A percentile compares a stretch with the other conserved stretches of the same genome.
phyloP scores from a whole-genome alignment of 2,329 filamentous ascomycete species.

The Diaporthe sp. region DNA sequence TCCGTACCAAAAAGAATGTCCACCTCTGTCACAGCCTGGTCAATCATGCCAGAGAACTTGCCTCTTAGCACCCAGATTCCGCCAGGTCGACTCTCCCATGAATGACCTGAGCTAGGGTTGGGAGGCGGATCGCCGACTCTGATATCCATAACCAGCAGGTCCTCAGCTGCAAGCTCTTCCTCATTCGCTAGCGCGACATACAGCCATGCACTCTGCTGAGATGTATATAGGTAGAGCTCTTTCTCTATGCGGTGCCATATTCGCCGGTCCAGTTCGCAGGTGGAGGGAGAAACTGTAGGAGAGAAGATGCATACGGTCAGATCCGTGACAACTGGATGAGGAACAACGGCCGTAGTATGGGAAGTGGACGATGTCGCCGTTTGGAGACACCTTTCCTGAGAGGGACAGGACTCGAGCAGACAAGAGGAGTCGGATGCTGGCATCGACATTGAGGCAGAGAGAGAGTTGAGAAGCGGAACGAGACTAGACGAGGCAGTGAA shows the following conservation, averaged over 20 bases:
- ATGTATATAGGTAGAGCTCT: constrained; percentile 74
- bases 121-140: constrained; percentile 64
- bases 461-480: too few species aligned
- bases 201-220: constrained; percentile 71
- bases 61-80: constrained; percentile 75
- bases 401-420: too few species aligned
- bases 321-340: too few species aligned
- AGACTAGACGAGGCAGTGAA: too few species aligned
- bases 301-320: too few species aligned
- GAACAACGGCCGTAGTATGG: too few species aligned
- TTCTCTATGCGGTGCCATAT: constrained; percentile 77
- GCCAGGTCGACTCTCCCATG: constrained; percentile 72
- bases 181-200: constrained; percentile 71
- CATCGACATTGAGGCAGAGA: too few species aligned
- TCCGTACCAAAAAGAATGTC: constrained; percentile 73
- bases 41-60: constrained; percentile 45
- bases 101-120: constrained; percentile 39
- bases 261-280: too few species aligned
- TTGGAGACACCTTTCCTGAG: too few species aligned
- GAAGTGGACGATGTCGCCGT: too few species aligned
- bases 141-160: constrained; percentile 70
- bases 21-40: constrained; percentile 67
- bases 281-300: too few species aligned
- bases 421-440: too few species aligned
- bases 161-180: constrained; percentile 71